Evolutionary conservation across 768 basidiomycete species (phyloP).

Genomic region (Suillus placidus): DNA sequence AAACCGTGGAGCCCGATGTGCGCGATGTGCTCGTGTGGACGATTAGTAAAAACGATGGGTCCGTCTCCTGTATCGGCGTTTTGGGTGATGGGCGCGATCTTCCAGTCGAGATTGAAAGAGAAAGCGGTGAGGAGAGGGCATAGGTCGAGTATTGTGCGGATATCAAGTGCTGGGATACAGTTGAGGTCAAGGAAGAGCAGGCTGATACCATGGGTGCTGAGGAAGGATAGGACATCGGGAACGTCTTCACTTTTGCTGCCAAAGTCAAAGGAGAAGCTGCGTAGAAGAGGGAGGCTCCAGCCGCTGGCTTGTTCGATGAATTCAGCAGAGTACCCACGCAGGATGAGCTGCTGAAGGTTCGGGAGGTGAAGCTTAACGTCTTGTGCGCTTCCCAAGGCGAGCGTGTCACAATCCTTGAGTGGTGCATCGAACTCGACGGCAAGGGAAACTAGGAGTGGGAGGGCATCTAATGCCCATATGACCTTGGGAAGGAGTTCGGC

Average conservation of each 20-base stretch:
- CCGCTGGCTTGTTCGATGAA: constrained; percentile 70
- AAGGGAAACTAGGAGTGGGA: constrained; percentile 57
- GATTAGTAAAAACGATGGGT: constrained; percentile 44
- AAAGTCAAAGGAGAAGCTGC: constrained; percentile 57
- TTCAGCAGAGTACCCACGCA: constrained; percentile 61
- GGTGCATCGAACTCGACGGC: constrained; percentile 52
- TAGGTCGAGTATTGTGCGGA: constrained; percentile 59
- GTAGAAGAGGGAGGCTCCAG: constrained; percentile 68
- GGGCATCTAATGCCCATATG: constrained; percentile 70
- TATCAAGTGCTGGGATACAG: constrained; percentile 56
- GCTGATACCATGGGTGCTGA: constrained; percentile 55
- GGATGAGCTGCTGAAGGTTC: constrained; percentile 61
- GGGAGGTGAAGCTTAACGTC: constrained; percentile 57
- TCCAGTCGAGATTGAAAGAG: constrained; percentile 79
- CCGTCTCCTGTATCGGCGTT: constrained; percentile 28
- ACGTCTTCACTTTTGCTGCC: constrained; percentile 41
- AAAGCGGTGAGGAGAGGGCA: constrained; percentile 67
- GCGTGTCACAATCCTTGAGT: constrained; percentile 41
- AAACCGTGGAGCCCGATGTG: constrained; percentile 74
- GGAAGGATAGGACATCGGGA: constrained; percentile 63
- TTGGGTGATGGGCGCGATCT: constrained; percentile 34
- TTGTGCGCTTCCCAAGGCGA: constrained; percentile 62
- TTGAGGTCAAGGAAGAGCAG: constrained; percentile 71
- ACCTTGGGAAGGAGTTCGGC: constrained; percentile 60
- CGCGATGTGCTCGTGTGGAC: constrained; percentile 58